phyloP scores from a whole-genome alignment of 2,329 filamentous ascomycete species.

The Pezicula neosporulosa region DNA sequence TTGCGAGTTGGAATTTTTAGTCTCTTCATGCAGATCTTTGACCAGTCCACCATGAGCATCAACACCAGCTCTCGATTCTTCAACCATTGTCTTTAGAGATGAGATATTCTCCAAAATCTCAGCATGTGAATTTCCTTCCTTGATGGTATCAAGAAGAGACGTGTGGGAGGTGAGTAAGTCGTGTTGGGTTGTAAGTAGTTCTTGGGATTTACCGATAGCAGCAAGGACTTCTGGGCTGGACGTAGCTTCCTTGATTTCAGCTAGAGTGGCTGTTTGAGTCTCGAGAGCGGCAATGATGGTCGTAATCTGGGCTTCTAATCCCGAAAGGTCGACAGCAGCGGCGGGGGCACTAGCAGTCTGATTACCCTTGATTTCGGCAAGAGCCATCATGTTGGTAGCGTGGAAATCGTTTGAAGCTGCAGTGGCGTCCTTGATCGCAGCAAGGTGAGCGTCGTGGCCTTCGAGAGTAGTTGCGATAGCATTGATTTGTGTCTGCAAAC shows the following conservation, averaged over 20 bases:
- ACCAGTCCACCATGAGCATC: slow-evolving; percentile 12
- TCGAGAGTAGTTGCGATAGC: slow-evolving; percentile 12
- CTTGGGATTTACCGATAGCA: slow-evolving; percentile 12
- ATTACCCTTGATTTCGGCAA: slow-evolving; percentile 5
- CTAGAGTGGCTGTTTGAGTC: slow-evolving; percentile 4
- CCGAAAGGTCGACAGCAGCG: neutral
- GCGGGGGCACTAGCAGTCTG: neutral
- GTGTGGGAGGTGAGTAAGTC: slow-evolving; percentile 9
- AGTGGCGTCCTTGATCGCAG: slow-evolving; percentile 9
- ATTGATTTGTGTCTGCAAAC: slow-evolving; percentile 11
- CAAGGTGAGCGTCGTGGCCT: slow-evolving; percentile 12
- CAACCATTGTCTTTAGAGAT: slow-evolving; percentile 17
- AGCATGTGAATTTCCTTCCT: slow-evolving; percentile 10
- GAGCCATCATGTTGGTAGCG: slow-evolving; percentile 1
- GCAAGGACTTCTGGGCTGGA: slow-evolving; percentile 12
- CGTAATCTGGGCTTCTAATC: slow-evolving; percentile 8
- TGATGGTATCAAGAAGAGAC: slow-evolving; percentile 14
- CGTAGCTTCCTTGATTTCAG: slow-evolving; percentile 4
- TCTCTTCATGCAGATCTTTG: slow-evolving; percentile 19
- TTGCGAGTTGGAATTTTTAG: slow-evolving; percentile 16
- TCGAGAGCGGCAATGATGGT: slow-evolving; percentile 16
- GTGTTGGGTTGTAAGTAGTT: slow-evolving; percentile 6
- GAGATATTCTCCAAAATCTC: slow-evolving; percentile 17
- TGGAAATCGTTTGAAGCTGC: slow-evolving; percentile 2
- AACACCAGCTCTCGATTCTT: slow-evolving; percentile 19